Evolutionary conservation across 2,329 filamentous ascomycete genomes (phyloP).

Genomic region (Alternaria ventricosa): DNA sequence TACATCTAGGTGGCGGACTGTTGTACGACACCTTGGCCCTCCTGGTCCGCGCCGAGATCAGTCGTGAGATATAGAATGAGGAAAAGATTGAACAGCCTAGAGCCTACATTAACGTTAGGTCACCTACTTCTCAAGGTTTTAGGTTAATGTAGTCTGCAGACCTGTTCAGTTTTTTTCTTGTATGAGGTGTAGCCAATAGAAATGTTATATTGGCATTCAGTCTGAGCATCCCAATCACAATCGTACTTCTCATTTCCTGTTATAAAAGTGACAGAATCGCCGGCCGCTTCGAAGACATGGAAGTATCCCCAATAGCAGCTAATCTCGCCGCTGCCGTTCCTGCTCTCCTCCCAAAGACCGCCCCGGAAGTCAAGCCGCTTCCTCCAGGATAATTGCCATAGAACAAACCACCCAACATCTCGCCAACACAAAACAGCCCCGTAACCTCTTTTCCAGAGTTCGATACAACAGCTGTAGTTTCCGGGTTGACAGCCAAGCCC

Average conservation of each 20-base stretch:
- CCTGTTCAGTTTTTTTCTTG: no score
- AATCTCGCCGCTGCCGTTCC: slow-evolving; percentile 38
- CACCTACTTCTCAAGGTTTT: no score
- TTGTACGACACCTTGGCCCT: not conserved
- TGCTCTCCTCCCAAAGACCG: slow-evolving; percentile 59
- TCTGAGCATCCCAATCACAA: no score
- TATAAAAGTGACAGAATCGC: not conserved
- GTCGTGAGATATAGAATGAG: not conserved
- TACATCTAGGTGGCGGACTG: not conserved
- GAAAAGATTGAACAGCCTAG: not conserved
- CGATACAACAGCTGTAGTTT: slow-evolving; percentile 61
- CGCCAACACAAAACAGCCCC: slow-evolving; percentile 66
- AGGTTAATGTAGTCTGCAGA: no score
- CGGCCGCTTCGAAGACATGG: not conserved
- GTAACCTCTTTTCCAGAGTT: slow-evolving; percentile 56
- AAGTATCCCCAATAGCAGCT: not conserved
- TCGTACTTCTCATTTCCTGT: no score
- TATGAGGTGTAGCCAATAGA: no score
- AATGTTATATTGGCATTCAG: no score
- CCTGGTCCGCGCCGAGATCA: not conserved
- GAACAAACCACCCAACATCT: slow-evolving; percentile 64
- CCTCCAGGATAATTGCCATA: slow-evolving; percentile 66
- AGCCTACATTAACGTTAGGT: no score
- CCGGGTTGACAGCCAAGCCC: slow-evolving; percentile 63
- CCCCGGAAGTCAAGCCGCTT: slow-evolving; percentile 65